phyloP scores from a whole-genome alignment of 345 rosid genomes.

The Fremontodendron californicum region DNA sequence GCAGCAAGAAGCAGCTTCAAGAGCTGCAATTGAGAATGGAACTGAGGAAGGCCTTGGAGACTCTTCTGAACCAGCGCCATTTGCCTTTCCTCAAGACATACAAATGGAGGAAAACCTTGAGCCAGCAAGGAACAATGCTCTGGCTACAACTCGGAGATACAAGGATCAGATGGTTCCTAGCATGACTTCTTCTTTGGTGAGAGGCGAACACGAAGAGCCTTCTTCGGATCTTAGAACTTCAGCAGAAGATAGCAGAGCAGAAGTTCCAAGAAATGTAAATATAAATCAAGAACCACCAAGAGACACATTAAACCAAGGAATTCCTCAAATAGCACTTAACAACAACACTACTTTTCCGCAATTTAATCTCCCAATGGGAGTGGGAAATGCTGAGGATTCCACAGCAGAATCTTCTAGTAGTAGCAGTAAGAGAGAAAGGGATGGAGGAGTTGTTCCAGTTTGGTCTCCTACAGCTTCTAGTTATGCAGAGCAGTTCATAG shows the following conservation, averaged over 20 bases:
- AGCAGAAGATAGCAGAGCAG: conserved; percentile 66
- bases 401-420: conserved; percentile 84
- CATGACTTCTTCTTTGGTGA: conserved; percentile 69
- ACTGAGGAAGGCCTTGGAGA: conserved; percentile 98
- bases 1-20: conserved; percentile 92
- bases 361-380: conserved; percentile 37
- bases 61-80: conserved; percentile 57
- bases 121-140: conserved; percentile 44
- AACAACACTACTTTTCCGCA: conserved; percentile 36
- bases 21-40: conserved; percentile 91
- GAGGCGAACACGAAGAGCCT: conserved; percentile 73
- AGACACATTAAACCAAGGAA: conserved; percentile 36
- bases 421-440: conserved; percentile 73
- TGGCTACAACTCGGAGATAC: conserved; percentile 39
- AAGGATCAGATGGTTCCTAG: conserved; percentile 99
- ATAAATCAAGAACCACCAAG: conserved; percentile 50
- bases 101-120: conserved; percentile 63
- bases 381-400: conserved; percentile 70
- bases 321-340: conserved; percentile 27
- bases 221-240: conserved; percentile 50
- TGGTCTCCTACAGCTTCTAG: conserved; percentile 80
- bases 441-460: conserved; percentile 88
- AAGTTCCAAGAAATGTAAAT: conserved; percentile 66
- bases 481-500: conserved; percentile 68
- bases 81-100: conserved; percentile 69